Conservation (phyloP, 1,284 basidiomycete genomes). For the Ceratobasidium sp. region DNA sequence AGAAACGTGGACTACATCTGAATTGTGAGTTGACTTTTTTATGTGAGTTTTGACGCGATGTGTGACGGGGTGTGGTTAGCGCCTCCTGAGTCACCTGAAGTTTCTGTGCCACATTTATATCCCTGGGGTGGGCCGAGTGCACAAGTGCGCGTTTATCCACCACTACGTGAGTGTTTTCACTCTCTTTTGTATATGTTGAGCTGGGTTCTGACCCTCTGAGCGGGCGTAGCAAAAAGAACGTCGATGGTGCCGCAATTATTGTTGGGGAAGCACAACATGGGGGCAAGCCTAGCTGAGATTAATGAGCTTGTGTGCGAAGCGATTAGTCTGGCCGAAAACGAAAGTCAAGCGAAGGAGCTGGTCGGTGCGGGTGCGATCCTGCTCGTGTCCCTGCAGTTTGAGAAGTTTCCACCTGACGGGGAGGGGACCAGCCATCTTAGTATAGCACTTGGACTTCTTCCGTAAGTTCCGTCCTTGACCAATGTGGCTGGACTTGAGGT, state of each 20-base stretch:
- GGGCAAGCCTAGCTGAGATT: slow-evolving; percentile 14
- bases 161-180: slow-evolving; percentile 6
- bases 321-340: slow-evolving; percentile 34
- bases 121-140: slow-evolving; percentile 23
- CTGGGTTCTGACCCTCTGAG: neutral
- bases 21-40: slow-evolving; percentile 2
- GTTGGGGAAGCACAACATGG: slow-evolving; percentile 20
- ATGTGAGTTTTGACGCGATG: neutral
- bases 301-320: slow-evolving; percentile 12
- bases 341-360: slow-evolving; percentile 45
- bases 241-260: slow-evolving; percentile 15
- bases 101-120: slow-evolving; percentile 19
- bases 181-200: no score
- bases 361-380: slow-evolving; percentile 47
- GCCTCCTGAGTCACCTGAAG: neutral
- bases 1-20: slow-evolving; percentile 21
- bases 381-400: slow-evolving; percentile 41
- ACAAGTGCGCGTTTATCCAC: neutral
- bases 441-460: slow-evolving; percentile 46
- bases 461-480: slow-evolving; percentile 32
- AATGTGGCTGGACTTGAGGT: neutral
- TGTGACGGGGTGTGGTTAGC: neutral
- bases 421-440: slow-evolving; percentile 43
- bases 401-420: slow-evolving; percentile 27
- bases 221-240: slow-evolving; percentile 2